These are phyloP conservation scores for Coemansia sp. DNA, from an alignment of 192 early-diverging fungal genomes.

Conservation along the genomic window DNA sequence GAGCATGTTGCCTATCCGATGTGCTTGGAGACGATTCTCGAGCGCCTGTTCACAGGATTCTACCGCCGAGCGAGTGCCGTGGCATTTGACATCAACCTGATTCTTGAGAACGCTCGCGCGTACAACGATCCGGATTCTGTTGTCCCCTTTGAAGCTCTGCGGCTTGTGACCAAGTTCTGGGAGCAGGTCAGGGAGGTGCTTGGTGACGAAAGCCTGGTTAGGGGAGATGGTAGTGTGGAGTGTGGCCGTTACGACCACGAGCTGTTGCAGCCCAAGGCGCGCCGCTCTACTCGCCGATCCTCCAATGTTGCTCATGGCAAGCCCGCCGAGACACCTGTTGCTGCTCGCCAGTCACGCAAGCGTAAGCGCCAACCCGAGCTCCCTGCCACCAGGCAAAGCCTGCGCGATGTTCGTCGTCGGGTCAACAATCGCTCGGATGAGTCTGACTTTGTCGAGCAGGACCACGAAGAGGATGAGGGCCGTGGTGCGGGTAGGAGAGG, in stretches of 20 bases:
- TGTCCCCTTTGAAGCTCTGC: slow-evolving; percentile 37
- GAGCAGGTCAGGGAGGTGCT: slow-evolving; percentile 8
- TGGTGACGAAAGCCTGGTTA: neutral
- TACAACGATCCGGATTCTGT: slow-evolving; percentile 61
- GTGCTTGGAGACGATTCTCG: slow-evolving; percentile 60
- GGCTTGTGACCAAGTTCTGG: slow-evolving; percentile 19
- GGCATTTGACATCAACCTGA: slow-evolving; percentile 64
- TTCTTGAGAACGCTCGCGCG: slow-evolving; percentile 63
- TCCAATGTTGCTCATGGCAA: neutral
- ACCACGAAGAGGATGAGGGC: neutral
- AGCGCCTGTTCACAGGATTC: slow-evolving; percentile 58
- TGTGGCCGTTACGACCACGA: neutral
- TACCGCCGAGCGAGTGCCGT: slow-evolving; percentile 65
- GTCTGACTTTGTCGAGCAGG: neutral
- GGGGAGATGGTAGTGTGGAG: neutral
- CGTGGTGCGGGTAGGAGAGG: neutral
- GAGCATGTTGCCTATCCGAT: slow-evolving; percentile 68
- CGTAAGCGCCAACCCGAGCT: slow-evolving; percentile 8
- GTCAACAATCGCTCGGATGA: neutral
- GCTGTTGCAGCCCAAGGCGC: neutral
- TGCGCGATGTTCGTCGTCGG: slow-evolving; percentile 4
- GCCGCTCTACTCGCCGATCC: slow-evolving; percentile 3
- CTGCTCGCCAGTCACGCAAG: slow-evolving; percentile 13
- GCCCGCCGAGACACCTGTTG: neutral
- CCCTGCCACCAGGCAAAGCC: neutral